phyloP scores from a whole-genome alignment of 768 basidiomycete species.

The Mycena haematopus region DNA sequence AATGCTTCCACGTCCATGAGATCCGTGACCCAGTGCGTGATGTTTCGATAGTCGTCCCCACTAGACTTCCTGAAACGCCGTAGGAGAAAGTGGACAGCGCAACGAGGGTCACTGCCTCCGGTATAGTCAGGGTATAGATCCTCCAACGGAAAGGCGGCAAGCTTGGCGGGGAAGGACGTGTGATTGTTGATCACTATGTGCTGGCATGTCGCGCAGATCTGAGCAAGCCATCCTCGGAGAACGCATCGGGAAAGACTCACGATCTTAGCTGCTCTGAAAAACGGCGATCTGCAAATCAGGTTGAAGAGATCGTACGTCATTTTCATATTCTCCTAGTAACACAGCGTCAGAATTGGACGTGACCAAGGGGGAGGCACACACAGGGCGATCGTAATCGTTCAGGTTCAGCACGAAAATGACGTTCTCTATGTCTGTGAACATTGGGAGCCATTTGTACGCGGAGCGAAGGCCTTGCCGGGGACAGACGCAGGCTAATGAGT shows the following conservation, averaged over 20 bases:
- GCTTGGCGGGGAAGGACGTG: not conserved
- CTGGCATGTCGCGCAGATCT: not conserved
- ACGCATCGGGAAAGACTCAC: not conserved
- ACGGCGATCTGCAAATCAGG: not conserved
- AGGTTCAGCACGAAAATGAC: not conserved
- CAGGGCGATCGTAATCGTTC: not conserved
- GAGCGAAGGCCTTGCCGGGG: not conserved
- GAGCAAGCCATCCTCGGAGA: not conserved
- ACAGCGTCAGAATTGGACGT: not conserved
- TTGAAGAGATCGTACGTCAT: not conserved
- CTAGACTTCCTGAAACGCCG: not conserved
- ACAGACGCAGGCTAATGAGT: not conserved
- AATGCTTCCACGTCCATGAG: not conserved
- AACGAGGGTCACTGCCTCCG: not conserved
- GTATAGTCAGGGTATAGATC: not conserved
- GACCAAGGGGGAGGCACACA: not conserved
- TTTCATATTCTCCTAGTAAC: not conserved
- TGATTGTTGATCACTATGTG: not conserved
- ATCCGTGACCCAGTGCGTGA: not conserved
- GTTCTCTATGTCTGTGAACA: not conserved
- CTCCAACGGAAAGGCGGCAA: not conserved
- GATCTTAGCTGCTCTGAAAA: not conserved
- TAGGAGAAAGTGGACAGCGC: not conserved
- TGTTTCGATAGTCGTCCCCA: not conserved
- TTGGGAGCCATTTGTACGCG: not conserved